phyloP scores from a whole-genome alignment of 2,329 filamentous ascomycete species.

The Fusarium siculi region DNA sequence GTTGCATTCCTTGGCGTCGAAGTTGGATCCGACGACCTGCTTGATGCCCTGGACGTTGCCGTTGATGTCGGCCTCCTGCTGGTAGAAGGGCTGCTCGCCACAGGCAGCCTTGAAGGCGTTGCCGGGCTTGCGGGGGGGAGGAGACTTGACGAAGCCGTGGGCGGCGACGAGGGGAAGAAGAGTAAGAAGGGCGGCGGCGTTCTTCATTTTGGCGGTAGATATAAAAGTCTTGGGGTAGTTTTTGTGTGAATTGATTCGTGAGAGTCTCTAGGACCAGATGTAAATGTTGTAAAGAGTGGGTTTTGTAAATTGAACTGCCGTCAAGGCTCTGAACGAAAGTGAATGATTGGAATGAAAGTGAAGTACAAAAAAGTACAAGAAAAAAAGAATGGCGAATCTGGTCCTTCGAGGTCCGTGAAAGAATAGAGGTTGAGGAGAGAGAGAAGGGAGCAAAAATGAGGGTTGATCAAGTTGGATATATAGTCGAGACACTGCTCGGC shows the following conservation, averaged over 20 bases:
- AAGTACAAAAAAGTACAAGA: conserved; percentile 44
- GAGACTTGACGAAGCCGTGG: conserved; percentile 57
- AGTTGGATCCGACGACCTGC: conserved; percentile 44
- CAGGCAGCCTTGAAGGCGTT: conserved; percentile 57
- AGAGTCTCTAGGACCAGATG: conserved; percentile 46
- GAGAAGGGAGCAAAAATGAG: background rate
- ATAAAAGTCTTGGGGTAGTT: background rate
- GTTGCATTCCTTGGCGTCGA: conserved; percentile 48
- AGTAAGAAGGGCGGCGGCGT: conserved; percentile 37
- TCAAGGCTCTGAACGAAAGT: conserved; percentile 47
- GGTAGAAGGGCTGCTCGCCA: conserved; percentile 53
- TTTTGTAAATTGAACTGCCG: conserved; percentile 40
- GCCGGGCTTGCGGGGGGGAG: conserved; percentile 55
- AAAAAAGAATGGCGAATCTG: conserved; percentile 48
- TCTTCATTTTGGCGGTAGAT: conserved; percentile 38
- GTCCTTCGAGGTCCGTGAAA: conserved; percentile 47
- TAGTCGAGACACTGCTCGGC: conserved; percentile 9
- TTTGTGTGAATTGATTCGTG: background rate
- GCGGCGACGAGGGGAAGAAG: conserved; percentile 50
- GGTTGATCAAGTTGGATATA: conserved; percentile 39
- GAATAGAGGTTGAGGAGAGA: conserved; percentile 36
- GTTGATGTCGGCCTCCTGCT: conserved; percentile 49
- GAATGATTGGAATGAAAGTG: conserved; percentile 42
- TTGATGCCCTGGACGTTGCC: conserved; percentile 53
- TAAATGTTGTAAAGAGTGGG: conserved; percentile 31